These are phyloP conservation scores for Candida silvatica DNA, from an alignment of 805 yeast genomes.

Conservation along the genomic window DNA sequence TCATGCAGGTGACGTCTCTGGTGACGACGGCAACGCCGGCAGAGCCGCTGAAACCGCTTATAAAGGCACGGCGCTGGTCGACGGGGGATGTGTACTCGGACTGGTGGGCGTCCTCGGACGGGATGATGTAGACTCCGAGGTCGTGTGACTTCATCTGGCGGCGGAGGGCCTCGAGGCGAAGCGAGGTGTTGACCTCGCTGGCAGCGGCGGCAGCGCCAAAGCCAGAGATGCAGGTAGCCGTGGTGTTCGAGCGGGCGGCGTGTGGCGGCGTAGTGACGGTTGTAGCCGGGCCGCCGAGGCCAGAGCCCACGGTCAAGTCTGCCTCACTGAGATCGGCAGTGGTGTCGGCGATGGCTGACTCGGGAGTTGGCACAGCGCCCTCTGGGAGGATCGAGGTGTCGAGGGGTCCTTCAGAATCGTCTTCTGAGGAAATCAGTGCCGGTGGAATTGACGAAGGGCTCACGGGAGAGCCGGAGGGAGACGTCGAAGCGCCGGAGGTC, in stretches of 20 bases:
- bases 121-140: conserved; percentile 59
- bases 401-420: too few relatives aligned
- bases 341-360: too few relatives aligned
- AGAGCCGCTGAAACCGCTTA: conserved; percentile 52
- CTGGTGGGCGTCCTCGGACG: conserved; percentile 59
- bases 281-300: too few relatives aligned
- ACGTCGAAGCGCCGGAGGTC: too few relatives aligned
- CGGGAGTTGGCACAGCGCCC: too few relatives aligned
- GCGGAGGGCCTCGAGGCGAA: conserved; percentile 55
- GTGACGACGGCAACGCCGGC: conserved; percentile 56
- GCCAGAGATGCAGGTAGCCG: conserved; percentile 9
- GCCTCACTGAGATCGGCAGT: too few relatives aligned
- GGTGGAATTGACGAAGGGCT: too few relatives aligned
- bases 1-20: conserved; percentile 42
- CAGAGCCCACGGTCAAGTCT: too few relatives aligned
- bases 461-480: too few relatives aligned
- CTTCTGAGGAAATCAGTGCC: too few relatives aligned
- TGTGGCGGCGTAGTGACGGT: conserved; percentile 1
- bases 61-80: conserved; percentile 49
- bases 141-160: conserved; percentile 47
- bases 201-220: conserved; percentile 8
- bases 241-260: conserved; percentile 10
- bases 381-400: neutral
- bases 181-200: conserved; percentile 46
- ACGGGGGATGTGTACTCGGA: conserved; percentile 47